Conservation (phyloP, 2,329 filamentous ascomycete genomes). For the Trichoderma lentiforme region DNA sequence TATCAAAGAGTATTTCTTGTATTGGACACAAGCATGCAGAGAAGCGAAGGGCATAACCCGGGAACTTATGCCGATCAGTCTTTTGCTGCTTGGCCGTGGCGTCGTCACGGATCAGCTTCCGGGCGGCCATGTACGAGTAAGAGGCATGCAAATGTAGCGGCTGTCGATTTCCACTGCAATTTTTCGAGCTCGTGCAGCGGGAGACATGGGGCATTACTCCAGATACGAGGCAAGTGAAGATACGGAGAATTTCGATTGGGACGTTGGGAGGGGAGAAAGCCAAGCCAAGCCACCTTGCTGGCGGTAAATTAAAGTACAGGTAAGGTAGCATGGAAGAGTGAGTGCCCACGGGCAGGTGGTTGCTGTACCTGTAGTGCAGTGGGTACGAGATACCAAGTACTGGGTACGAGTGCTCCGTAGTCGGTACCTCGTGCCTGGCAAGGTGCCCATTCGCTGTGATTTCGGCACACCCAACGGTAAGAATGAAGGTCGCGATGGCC, state of each 20-base stretch:
- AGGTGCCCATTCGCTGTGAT: background rate
- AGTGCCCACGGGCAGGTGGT: too few relatives aligned
- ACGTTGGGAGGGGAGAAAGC: background rate
- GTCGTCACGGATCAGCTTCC: background rate
- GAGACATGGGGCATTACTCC: background rate
- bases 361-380: background rate
- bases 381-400: background rate
- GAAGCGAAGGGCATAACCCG: background rate
- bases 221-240: background rate
- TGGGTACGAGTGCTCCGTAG: background rate
- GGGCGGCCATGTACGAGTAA: background rate
- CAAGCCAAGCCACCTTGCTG: background rate
- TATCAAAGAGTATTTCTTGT: background rate
- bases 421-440: background rate
- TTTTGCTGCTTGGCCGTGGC: background rate
- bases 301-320: conserved; percentile 6
- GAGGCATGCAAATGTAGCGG: background rate
- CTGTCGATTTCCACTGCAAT: background rate
- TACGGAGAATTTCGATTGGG: conserved; percentile 17
- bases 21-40: too few relatives aligned
- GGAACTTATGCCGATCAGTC: background rate
- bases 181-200: background rate
- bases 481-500: background rate
- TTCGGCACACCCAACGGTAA: background rate
- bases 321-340: too few relatives aligned